Evolutionary conservation across 2,329 filamentous ascomycete genomes (phyloP).

Genomic region (Dactylonectria estremocensis): DNA sequence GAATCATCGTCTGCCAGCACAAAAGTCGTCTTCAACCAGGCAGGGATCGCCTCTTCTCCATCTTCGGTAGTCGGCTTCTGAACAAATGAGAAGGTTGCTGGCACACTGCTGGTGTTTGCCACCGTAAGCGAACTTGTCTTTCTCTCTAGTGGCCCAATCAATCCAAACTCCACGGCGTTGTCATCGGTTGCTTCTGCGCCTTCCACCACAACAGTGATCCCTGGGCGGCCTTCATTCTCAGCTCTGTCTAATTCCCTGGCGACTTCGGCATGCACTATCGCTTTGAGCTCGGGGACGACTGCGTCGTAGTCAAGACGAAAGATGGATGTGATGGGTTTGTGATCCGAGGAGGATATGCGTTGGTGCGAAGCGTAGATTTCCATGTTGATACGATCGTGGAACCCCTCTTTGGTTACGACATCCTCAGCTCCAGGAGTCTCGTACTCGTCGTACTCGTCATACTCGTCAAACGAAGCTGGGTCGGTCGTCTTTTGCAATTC

Average conservation of each 20-base stretch:
- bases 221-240: slow-evolving; percentile 91
- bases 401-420: slow-evolving; percentile 72
- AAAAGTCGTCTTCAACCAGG: slow-evolving; percentile 82
- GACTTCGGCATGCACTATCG: slow-evolving; percentile 87
- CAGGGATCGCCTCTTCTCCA: slow-evolving; percentile 59
- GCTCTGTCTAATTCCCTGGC: slow-evolving; percentile 89
- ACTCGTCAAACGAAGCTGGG: slow-evolving; percentile 62
- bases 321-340: slow-evolving; percentile 89
- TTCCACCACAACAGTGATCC: slow-evolving; percentile 87
- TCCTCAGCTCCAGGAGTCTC: slow-evolving; percentile 62
- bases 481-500: slow-evolving; percentile 52
- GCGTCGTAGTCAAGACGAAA: slow-evolving; percentile 91
- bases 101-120: slow-evolving; percentile 90
- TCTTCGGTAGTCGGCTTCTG: slow-evolving; percentile 73
- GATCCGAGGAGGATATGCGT: slow-evolving; percentile 90
- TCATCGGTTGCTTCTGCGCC: slow-evolving; percentile 60
- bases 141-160: slow-evolving; percentile 77
- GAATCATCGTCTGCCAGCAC: slow-evolving; percentile 58
- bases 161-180: slow-evolving; percentile 81
- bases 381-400: slow-evolving; percentile 67
- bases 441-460: slow-evolving; percentile 71
- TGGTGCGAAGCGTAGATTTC: slow-evolving; percentile 90
- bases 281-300: slow-evolving; percentile 87
- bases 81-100: slow-evolving; percentile 85
- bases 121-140: slow-evolving; percentile 82